Conservation (phyloP, 75 land plant species). For the Azolla pinnata region DNA sequence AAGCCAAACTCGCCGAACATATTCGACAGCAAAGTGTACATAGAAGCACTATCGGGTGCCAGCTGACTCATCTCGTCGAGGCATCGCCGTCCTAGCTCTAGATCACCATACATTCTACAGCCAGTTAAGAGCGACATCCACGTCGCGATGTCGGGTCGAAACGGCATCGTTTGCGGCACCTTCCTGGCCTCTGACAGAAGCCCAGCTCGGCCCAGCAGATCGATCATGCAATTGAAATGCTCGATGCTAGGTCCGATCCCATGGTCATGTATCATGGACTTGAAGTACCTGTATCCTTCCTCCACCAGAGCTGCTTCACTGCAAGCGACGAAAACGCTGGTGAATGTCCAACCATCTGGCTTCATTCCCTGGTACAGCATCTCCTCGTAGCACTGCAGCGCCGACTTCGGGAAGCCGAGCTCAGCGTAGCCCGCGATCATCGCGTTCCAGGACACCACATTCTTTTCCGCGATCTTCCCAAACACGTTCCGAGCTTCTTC, state of each 20-base stretch:
- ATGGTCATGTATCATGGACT: neutral
- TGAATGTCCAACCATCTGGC: conserved; percentile 7
- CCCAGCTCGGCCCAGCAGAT: conserved; percentile 4
- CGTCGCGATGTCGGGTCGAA: neutral
- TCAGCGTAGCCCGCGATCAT: conserved; percentile 20
- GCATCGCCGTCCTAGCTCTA: conserved; percentile 6
- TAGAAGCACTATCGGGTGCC: conserved; percentile 1
- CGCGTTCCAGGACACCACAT: conserved; percentile 15
- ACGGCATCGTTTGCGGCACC: conserved; percentile 1
- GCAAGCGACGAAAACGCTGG: conserved; percentile 2
- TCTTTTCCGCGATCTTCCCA: neutral
- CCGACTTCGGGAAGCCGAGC: conserved; percentile 6
- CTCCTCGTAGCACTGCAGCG: neutral
- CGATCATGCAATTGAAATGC: conserved; percentile 7
- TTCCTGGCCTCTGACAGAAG: neutral
- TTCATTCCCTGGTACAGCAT: neutral
- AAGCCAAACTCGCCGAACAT: neutral
- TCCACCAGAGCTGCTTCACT: neutral
- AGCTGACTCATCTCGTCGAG: neutral
- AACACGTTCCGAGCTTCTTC: conserved; percentile 8
- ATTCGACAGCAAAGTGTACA: conserved; percentile 4
- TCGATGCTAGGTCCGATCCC: neutral
- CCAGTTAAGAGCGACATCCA: conserved; percentile 9
- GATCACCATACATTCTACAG: conserved; percentile 5
- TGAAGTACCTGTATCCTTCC: conserved; percentile 6